Base-by-base conservation (phyloP, 768 basidiomycete species). In the Kwoniella bestiolae region DNA sequence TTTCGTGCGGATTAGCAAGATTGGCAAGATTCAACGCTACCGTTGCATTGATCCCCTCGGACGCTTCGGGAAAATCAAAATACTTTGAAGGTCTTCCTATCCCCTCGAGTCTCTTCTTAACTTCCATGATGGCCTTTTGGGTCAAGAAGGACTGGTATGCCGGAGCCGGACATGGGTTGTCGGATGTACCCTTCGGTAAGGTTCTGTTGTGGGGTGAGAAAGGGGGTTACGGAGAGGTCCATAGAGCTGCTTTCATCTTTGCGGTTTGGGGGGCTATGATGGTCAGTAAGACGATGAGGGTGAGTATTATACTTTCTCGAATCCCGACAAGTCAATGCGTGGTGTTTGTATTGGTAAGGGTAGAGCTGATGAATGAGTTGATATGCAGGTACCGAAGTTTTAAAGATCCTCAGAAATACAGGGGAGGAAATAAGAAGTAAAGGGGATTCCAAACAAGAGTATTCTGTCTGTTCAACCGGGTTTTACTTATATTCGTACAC, bases 71-170 rank as follows among this genome's bases (percentile, higher is more conserved):
- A 63, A 98, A 97, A 80, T 85, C 91, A 16, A 89, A 89, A 75
- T 98, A 94, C 84, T 99, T 98, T 79, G 96, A 98, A 82, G 96
- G 96, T 5, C 86, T 99, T 23, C 96, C 96, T 26, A 98, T 99
- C 66, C 96, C 96, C 1, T 91, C 91, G 0, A 91, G 91, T 11
- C 85, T 99, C 50, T 86, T 77, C 11, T 85, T 99, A 60, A 94
- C 96, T 62, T 87, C 83, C 21, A 73, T 91, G 29, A 83, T 98
- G 80, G 88, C 89, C 31, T 90, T 87, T 74, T 95, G 91, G 91
- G 86, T 87, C 44, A 88, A 86, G 71, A 85, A 88, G 55, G 94
- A 91, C 12, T 93, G 91, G 91, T 89, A 92, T 67, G 88, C 86
- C 63, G 90, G 89, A 26, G 71, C 65, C 23, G 55, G 61, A 35